Evolutionary conservation across 2,329 filamentous ascomycete genomes (phyloP), one percentile per base, ranked within the genome.

Genomic region (Clarireedia monteithiana): DNA sequence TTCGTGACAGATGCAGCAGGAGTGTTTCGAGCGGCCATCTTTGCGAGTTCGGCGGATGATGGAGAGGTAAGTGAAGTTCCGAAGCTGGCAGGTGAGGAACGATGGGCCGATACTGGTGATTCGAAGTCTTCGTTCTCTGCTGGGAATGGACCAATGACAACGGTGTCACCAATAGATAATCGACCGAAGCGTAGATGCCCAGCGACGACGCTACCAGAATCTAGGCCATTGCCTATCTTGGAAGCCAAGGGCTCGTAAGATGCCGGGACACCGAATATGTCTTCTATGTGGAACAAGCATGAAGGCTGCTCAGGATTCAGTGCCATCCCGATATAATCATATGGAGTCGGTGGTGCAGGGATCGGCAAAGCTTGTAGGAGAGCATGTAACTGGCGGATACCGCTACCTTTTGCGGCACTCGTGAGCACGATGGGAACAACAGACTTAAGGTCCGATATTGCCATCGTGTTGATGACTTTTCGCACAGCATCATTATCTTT

Each of bases 221-320:
- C 77, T 6, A 72, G 69, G 47, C 75, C 67, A 5, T 70, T 69
- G 27, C 71, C 64, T 56, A 74, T 67, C 55, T 75, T 64, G 59
- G 63, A 67, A 2, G 74, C 70, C 15, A 71, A 69, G n/a, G 73
- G 69, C 4, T 80, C 75, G 60, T 83, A 84, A 1, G 83, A 82
- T 0, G 81, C 79, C 1, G 86, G 81, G 14, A 91, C 80, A 57
- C 81, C 88, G 69, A 95, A 97, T 1, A 91, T 84, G 63, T 96
- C 92, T 67, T 97, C 92, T 24, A 97, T 81, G 66, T 96, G 88
- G 66, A 97, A 97, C 2, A 96, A 73, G 36, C 81, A 81, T 4
- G 75, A 74, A 1, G 83, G 81, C 55, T 81, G 78, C 57, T 83
- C 77, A 0, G 82, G 81, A 57, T 83, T 83, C 53, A 83, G 66